Evolutionary conservation across 176 grass and related monocot genomes (phyloP), one percentile per base, ranked within the genome.

Genomic region (Metroxylon sagu): DNA sequence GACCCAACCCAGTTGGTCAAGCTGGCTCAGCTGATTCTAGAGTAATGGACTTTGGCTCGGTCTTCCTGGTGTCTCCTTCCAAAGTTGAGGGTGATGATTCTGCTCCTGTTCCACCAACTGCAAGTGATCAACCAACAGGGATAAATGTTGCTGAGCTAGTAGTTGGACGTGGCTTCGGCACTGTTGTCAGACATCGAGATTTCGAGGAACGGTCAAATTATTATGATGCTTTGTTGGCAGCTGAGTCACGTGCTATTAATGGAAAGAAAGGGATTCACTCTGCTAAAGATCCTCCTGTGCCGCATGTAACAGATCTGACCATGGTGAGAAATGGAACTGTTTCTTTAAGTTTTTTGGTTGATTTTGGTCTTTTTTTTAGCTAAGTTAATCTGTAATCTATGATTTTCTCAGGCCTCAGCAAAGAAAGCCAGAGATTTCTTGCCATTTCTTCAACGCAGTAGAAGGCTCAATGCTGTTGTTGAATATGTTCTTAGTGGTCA

Each of bases 401-500:
- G 48, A 35, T 35, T 35, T 35, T 35, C 4, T 71, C 73, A 98
- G 93, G 88, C 78, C 39, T 74, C 74, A 48, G 58, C 84, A 29
- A 98, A 98, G 76, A 98, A 98, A 51, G 87, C 93, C 27, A 91
- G 69, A 56, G 93, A 98, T 69, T 98, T 98, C 71, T 81, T 98
- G 52, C 93, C 93, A 18, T 98, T 98, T 73, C 62, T 98, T 26
- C 87, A 89, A 66, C 55, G 82, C 48, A 98, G 73, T 48, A 89
- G 73, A 80, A 88, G 87, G 54, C 87, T 83, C 59, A 48, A 81
- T 0, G 93, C 93, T 5, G 60, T 92, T 4, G 93, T 98, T 72
- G 93, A 98, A 71, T 98, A 98, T 83, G 84, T 98, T 51, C 84
- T 98, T 56, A 98, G 93, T 17, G 88, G 93, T 16, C 93, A 98